Conservation (phyloP, 768 basidiomycete species). For the Steccherinum ochraceum region DNA sequence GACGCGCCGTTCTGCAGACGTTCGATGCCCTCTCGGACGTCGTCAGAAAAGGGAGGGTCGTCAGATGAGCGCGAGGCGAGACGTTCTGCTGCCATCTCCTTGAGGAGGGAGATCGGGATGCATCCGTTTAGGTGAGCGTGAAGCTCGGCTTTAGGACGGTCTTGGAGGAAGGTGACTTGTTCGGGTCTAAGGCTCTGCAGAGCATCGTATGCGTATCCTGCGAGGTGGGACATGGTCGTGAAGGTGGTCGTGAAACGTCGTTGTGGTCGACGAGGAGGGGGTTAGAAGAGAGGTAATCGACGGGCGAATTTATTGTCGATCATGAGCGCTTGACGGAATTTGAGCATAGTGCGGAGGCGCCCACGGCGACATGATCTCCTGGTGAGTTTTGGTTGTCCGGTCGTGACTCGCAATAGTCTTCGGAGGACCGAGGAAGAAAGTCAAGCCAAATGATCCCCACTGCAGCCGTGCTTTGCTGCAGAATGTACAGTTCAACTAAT, state of each 20-base stretch:
- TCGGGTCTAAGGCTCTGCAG: conserved; percentile 42
- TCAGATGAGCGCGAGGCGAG: background rate
- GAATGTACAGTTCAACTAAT: too few species aligned
- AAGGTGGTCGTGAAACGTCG: too few species aligned
- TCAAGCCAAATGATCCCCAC: too few species aligned
- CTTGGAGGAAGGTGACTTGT: conserved; percentile 54
- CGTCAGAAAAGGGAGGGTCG: conserved; percentile 7
- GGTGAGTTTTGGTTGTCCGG: too few species aligned
- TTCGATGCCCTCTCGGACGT: conserved; percentile 37
- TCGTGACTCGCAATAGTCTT: too few species aligned
- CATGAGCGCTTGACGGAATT: background rate
- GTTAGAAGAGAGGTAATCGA: background rate
- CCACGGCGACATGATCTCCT: too few species aligned
- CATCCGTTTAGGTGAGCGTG: conserved; percentile 86
- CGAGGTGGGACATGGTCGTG: conserved; percentile 2
- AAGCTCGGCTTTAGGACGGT: conserved; percentile 75
- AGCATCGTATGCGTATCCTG: conserved; percentile 39
- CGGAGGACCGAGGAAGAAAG: too few species aligned
- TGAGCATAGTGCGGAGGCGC: too few species aligned
- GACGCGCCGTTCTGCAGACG: conserved; percentile 32
- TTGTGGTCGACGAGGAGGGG: background rate
- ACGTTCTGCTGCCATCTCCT: conserved; percentile 50
- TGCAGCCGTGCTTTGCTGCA: too few species aligned
- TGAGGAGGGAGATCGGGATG: conserved; percentile 61
- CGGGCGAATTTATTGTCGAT: background rate